Base-by-base conservation (phyloP, 2,329 filamentous ascomycete species). In the Mycosphaerella sp. region DNA sequence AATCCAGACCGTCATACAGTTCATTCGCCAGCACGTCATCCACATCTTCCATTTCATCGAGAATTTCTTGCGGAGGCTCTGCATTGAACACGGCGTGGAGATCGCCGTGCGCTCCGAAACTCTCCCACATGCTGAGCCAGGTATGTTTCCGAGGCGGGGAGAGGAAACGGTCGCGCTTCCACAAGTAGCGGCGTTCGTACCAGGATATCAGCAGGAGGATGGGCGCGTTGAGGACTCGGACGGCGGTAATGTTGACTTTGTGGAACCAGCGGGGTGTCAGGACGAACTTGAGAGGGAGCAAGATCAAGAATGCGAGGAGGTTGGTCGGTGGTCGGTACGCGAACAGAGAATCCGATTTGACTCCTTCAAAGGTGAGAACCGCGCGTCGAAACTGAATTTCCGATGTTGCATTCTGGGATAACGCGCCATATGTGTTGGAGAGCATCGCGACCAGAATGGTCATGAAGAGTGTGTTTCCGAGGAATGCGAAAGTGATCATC, bases 391-490 rank as follows among this genome's bases (percentile, higher is more conserved):
- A 95, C 65, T 90, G 86, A 45, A 92, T 87, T 70, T 95, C 89
- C n/a, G 87, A 84, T 0, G 84, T 84, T 1, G 87, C 85, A 62
- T 92, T 89, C 51, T 78, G 74, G 6, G 86, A 85, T 50, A 93
- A 88, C 57, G 81, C 87, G 64, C 83, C 84, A 67, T 93, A 95
- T 0, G 88, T 93, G 65, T 89, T 90, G 58, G 84, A 87, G 9
- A 95, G 78, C 80, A 92, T 92, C 10, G 89, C 91, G 1, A 95
- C 88, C 12, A 93, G 78, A 58, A 95, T 89, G 2, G 89, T 93
- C n/a, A 95, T 78, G 73, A 93, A 95, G 52, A 93, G 79, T 0
- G 87, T 93, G 71, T 93, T 93, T 41, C 89, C 89, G 3, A 95
- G 76, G 68, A 93, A 93, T 1, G 89, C 85, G 68, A 93, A 95